Evolutionary conservation across 2,329 filamentous ascomycete genomes (phyloP).

Genomic region (Tothia fuscella): DNA sequence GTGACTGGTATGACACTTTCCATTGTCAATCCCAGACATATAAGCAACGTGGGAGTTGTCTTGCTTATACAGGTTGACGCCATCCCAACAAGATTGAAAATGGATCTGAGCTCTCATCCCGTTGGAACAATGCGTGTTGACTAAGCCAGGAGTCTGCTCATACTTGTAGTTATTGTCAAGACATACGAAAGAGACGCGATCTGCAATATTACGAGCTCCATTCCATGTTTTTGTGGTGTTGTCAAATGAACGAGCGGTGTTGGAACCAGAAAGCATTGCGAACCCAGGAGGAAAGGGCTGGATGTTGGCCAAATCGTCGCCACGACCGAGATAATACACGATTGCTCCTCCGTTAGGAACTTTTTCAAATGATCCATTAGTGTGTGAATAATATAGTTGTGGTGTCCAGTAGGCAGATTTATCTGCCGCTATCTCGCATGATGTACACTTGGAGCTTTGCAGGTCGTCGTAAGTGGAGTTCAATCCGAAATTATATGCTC

Average conservation of each 20-base stretch:
- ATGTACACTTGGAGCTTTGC: slow-evolving; percentile 15
- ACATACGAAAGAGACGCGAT: slow-evolving; percentile 21
- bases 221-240: slow-evolving; percentile 22
- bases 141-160: slow-evolving; percentile 21
- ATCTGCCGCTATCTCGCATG: slow-evolving; percentile 23
- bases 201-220: slow-evolving; percentile 21
- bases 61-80: slow-evolving; percentile 23
- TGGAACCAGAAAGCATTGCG: slow-evolving; percentile 21
- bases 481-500: slow-evolving; percentile 19
- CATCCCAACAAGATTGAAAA: slow-evolving; percentile 28
- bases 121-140: slow-evolving; percentile 21
- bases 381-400: slow-evolving; percentile 23
- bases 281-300: slow-evolving; percentile 17
- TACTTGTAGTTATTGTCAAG: slow-evolving; percentile 15
- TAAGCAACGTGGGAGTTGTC: slow-evolving; percentile 33
- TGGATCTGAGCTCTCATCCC: slow-evolving; percentile 27
- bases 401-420: slow-evolving; percentile 29
- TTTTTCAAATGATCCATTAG: slow-evolving; percentile 23
- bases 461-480: slow-evolving; percentile 15
- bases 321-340: slow-evolving; percentile 20
- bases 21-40: slow-evolving; percentile 26
- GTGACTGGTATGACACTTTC: slow-evolving; percentile 29
- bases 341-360: slow-evolving; percentile 17
- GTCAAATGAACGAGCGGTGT: slow-evolving; percentile 21
- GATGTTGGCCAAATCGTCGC: slow-evolving; percentile 14